Percentiles rank a stretch among this genome's conserved stretches.
These are phyloP conservation scores for Zea luxurians DNA, from an alignment of 176 grass and related monocot species.

Conservation along the genomic window DNA sequence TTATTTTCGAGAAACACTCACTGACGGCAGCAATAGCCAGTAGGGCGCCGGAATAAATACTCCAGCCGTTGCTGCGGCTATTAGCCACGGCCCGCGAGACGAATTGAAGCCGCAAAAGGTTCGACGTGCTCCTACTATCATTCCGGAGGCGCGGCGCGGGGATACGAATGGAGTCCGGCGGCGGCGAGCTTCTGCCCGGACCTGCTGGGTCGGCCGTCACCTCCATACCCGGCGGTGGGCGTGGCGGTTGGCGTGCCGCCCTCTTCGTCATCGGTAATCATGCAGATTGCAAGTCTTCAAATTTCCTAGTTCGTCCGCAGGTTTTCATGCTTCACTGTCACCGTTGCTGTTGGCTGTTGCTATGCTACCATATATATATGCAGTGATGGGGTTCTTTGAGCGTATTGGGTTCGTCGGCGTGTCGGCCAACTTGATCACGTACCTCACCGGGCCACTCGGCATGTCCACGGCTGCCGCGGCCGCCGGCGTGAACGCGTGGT, in stretches of 20 bases:
- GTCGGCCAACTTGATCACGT: slow-evolving; percentile 24
- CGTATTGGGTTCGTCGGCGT: slow-evolving; percentile 58
- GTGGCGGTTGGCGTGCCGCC: slow-evolving; percentile 69
- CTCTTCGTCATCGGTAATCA: slow-evolving; percentile 63
- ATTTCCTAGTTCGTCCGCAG: background rate
- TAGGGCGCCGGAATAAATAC: too few relatives aligned
- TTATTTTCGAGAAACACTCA: too few relatives aligned
- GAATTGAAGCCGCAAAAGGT: too few relatives aligned
- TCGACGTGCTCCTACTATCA: too few relatives aligned
- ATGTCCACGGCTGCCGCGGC: slow-evolving; percentile 56
- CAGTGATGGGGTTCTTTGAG: slow-evolving; percentile 60
- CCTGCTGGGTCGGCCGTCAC: background rate
- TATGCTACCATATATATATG: too few relatives aligned
- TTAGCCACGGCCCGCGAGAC: too few relatives aligned
- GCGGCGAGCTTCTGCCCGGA: background rate
- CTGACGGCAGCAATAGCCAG: too few relatives aligned
- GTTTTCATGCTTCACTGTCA: background rate
- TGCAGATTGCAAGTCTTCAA: background rate
- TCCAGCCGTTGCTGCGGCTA: too few relatives aligned
- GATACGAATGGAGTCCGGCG: slow-evolving; percentile 24
- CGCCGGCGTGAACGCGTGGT: slow-evolving; percentile 48
- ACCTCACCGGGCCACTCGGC: slow-evolving; percentile 68
- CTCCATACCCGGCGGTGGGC: background rate
- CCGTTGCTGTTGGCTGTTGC: background rate
- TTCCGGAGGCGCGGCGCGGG: too few relatives aligned